Base-by-base conservation (phyloP, 192 early-diverging fungal genomes). In the Coemansia sp. region DNA sequence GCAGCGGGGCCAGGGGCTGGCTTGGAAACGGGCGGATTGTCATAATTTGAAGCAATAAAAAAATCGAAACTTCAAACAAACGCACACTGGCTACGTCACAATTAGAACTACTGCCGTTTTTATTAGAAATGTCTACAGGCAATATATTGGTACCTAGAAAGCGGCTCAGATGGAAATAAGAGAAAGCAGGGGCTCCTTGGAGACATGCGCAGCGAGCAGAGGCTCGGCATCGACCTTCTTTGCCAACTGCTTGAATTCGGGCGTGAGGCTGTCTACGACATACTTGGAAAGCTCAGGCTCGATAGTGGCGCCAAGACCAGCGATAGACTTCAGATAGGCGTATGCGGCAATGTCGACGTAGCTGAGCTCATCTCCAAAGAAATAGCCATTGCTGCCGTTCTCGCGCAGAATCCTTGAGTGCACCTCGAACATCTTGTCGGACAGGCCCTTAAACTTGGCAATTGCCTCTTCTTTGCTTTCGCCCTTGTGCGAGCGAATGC, bases 321-420 rank as follows among this genome's bases (percentile, higher is more conserved):
- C 14, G n/a, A 53, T 53, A 1, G 51, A 29, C 28, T 25, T 53
- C 5, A 53, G 1, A 6, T 20, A 16, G 16, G 51, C 51, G n/a
- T 29, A 28, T 14, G 27, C 51, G 7, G 46, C 73, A 18, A 78
- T 25, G 45, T 85, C 83, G n/a, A 69, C 68, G 4, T 69, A 55
- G 11, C 78, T 72, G 13, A 76, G 46, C 30, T 62, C 48, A 39
- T 70, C 46, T n/a, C 81, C 82, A 34, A 83, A 50, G 29, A 65
- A 71, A 50, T 75, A 72, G 5, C 82, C 83, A 25, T 74, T 85
- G 72, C 45, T 69, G 27, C 84, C 84, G 56, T 85, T 84, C 14
- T 75, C 62, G 25, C 61, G 42, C 24, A 84, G 60, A 9, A 73
- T 55, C 29, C 64, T 52, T 18, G 74, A 61, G 48, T 68, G 73